Base-by-base conservation (phyloP, 148 eudicot genomes). In the Amaranthus hypochondriacus region DNA sequence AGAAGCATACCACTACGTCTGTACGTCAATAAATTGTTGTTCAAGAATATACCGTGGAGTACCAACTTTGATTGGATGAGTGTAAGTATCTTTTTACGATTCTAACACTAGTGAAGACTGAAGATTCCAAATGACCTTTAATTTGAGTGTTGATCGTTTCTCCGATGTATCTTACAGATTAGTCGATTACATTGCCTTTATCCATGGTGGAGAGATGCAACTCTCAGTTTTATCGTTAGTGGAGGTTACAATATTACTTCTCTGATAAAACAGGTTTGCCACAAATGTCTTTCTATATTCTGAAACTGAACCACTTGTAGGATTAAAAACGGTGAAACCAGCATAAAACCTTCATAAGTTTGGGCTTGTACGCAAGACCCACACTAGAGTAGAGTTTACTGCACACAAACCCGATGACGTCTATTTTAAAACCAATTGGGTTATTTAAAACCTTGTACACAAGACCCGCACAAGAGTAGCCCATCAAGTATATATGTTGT, bases 161-260 rank as follows among this genome's bases (percentile, higher is more conserved):
- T 74, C 44, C 44, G 28, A 2, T 7, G 47, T 56, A 67, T 50
- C 68, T 52, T 44, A 56, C 85, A 95, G 97, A 79, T 92, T 56
- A 88, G 93, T 10, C 94, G 99, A 71, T 86, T 95, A 79, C 99
- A 90, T 82, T 90, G 97, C 78, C 80, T 83, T 60, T 63, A 90
- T 74, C 97, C 97, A 67, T 92, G 97, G 97, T 95, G 99, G 99
- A 89, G 75, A 55, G 96, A 95, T 69, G 87, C 91, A 60, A 88
- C 94, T 50, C 91, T 95, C 43, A 80, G 85, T 68, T 95, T 92
- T 79, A 92, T 92, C 85, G 80, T 68, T 39, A 90, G 97, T 68
- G 99, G 96, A 12, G 97, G 97, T 57, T 95, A 95, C 72, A 84
- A 87, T 66, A 89, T 92, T 58, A 68, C 72, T 73, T 61, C 88